phyloP scores from a whole-genome alignment of 257 asterid genomes.

The Catharanthus roseus region DNA sequence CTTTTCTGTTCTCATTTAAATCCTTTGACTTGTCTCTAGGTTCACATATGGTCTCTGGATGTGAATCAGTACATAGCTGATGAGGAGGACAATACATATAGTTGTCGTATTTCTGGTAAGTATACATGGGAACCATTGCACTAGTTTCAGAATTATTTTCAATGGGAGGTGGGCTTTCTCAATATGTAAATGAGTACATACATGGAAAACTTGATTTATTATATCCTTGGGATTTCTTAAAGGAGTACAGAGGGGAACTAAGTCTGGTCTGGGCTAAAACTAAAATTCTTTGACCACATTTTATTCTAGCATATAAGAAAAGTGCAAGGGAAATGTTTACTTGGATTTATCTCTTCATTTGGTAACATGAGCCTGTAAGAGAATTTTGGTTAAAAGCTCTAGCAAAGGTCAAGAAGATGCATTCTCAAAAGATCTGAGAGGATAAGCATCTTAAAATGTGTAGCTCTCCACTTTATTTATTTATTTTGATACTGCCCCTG shows the following conservation, averaged over 20 bases:
- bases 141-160: background rate
- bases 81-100: constrained; percentile 88
- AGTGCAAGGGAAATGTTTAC: background rate
- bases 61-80: constrained; percentile 94
- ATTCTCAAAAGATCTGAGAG: background rate
- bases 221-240: background rate
- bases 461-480: background rate
- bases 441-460: background rate
- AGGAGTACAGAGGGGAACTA: background rate
- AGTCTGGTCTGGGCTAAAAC: background rate
- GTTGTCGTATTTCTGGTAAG: constrained; percentile 96
- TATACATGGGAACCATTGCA: constrained; percentile 16
- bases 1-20: constrained; percentile 11
- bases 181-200: background rate
- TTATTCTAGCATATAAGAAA: background rate
- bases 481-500: background rate
- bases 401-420: background rate
- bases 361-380: background rate
- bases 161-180: background rate
- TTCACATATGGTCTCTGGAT: constrained; percentile 82
- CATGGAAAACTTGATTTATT: background rate
- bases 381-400: background rate
- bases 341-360: background rate
- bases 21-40: constrained; percentile 38
- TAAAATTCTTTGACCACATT: background rate